A percentile compares a stretch with the other conserved stretches of the same genome.
Evolutionary conservation across 495 filamentous ascomycete species (phyloP).

Genomic region (Podospora fimiseda): DNA sequence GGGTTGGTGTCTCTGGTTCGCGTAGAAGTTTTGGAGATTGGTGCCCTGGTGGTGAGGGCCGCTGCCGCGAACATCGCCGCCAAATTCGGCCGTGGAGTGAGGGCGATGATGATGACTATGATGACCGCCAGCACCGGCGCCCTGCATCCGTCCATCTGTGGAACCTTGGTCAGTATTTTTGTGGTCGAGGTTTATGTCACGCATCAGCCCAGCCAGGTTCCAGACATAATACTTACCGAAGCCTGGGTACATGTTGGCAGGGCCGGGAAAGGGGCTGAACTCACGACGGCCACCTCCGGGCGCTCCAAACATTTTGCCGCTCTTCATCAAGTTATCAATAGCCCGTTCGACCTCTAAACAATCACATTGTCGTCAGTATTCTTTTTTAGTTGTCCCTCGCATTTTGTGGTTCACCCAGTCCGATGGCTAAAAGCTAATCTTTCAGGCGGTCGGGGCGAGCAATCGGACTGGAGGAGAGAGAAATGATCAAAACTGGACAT

Average conservation of each 20-base stretch:
- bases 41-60: conserved; percentile 65
- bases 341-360: conserved; percentile 86
- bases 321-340: conserved; percentile 91
- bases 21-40: conserved; percentile 90
- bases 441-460: background rate
- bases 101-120: conserved; percentile 71
- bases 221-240: conserved; percentile 41
- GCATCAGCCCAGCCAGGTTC: conserved; percentile 24
- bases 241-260: conserved; percentile 51
- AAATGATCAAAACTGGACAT: conserved; percentile 36
- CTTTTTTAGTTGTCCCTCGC: background rate
- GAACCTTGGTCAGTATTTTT: conserved; percentile 17
- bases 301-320: conserved; percentile 78
- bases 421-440: background rate
- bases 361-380: conserved; percentile 17
- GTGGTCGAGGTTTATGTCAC: conserved; percentile 13
- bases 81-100: conserved; percentile 82
- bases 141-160: conserved; percentile 38
- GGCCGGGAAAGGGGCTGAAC: conserved; percentile 65
- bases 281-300: conserved; percentile 68
- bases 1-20: conserved; percentile 84
- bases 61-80: conserved; percentile 54
- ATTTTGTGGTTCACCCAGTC: background rate
- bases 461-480: background rate
- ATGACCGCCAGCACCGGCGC: conserved; percentile 29